Base-by-base conservation (phyloP, 495 filamentous ascomycete species). In the Penicillium coffeae region DNA sequence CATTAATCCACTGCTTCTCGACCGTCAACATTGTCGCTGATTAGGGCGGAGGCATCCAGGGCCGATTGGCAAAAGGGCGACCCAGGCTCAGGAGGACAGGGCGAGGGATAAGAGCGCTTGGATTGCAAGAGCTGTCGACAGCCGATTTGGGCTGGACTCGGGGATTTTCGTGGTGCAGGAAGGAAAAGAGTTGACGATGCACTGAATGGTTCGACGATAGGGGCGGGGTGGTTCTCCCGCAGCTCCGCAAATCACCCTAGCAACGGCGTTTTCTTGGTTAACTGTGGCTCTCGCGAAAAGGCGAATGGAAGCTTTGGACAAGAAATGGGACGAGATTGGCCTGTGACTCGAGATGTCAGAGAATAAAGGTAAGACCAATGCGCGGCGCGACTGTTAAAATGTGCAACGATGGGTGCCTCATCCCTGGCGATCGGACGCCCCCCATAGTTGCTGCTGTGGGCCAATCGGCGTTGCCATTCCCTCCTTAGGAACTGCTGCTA, bases 1-100 rank as follows among this genome's bases (percentile, higher is more conserved):
- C 91, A 60, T 84, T 89, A 61, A 97, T 84, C 92, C 92, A 97
- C 72, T 85, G 85, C 77, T 92, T 87, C 75, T 95, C 82, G 57
- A 82, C 75, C 66, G 77, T 69, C 66, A 79, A 75, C 81, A 85
- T 84, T 38, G 54, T 75, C n/a, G n/a, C n/a, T 58, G 47, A 58
- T 50, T 45, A 52, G n/a, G 47, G 42, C 45, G 56, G 49, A 54
- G 50, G 62, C 68, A 71, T 71, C 45, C 65, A 70, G 79, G 62
- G 65, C 58, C 67, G 48, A 56, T 45, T 55, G 56, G 56, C 58
- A 55, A 52, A 40, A 21, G 18, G 15, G 18, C 20, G 50, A 30
- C 10, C 25, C 4, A 30, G 25, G 25, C 10, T 30, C 10, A 30
- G 25, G 25, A 10, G 16, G 44, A 47, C 42, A 38, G 42, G 44